Percentiles rank a stretch among this genome's conserved stretches.
Evolutionary conservation across 495 filamentous ascomycete genomes (phyloP).

Genomic region (Aspergillus carlsbadensis): DNA sequence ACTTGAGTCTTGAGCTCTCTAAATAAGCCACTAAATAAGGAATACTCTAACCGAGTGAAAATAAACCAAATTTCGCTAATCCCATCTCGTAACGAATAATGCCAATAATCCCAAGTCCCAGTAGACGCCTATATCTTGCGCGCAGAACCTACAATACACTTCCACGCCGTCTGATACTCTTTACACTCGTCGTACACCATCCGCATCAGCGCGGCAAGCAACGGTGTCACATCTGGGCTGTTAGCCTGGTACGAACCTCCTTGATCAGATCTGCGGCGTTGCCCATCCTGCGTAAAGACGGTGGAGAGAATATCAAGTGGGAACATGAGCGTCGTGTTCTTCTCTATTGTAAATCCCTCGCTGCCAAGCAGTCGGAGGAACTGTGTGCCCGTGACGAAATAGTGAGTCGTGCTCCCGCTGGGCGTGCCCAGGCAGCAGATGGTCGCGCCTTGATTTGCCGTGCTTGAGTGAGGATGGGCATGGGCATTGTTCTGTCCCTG

Average conservation of each 20-base stretch:
- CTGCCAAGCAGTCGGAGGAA: conserved; percentile 4
- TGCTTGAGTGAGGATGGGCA: too few relatives aligned
- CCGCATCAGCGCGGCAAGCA: conserved; percentile 1
- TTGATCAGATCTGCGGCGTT: background rate
- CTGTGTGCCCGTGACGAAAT: background rate
- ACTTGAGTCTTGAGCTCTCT: too few relatives aligned
- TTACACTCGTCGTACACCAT: conserved; percentile 2
- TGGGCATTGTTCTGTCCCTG: too few relatives aligned
- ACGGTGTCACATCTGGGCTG: background rate
- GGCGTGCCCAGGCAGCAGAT: background rate
- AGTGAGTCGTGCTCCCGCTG: background rate
- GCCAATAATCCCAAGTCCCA: too few relatives aligned
- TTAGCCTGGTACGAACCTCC: too few relatives aligned
- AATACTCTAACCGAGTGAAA: too few relatives aligned
- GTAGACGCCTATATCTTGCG: background rate
- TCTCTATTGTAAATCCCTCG: conserved; percentile 3
- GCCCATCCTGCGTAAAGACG: background rate
- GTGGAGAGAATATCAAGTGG: background rate
- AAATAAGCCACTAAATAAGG: too few relatives aligned
- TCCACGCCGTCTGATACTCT: background rate
- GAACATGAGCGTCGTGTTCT: conserved; percentile 6
- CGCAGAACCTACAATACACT: background rate
- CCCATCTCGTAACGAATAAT: too few relatives aligned
- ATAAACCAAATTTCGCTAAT: too few relatives aligned
- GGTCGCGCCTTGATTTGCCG: too few relatives aligned